Evolutionary conservation across 202 grass and related monocot species (phyloP), one percentile per base, ranked within the genome.

Genomic region (Musa balbisiana): DNA sequence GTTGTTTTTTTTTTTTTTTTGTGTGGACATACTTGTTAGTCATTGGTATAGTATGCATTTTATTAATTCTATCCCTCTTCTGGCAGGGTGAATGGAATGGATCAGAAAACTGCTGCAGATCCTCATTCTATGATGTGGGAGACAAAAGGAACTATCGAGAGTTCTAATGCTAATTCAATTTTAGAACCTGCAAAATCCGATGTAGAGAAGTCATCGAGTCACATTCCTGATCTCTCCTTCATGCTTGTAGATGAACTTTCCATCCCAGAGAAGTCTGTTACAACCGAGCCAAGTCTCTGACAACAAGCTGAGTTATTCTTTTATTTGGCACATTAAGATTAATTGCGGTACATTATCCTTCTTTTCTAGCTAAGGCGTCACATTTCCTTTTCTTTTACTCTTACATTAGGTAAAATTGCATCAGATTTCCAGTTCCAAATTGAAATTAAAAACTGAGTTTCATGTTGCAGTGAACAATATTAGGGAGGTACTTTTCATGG

Each of bases 241-340:
- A 90, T 94, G 95, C 80, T 90, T n/a, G 86, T 82, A 55, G 91
- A 95, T 79, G 89, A 95, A 68, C 87, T 94, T 52, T 90, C 87
- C 8, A 19, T 95, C 71, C 95, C 91, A 55, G 81, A 86, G 67
- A 90, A 94, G 74, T 54, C 49, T 59, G 72, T 75, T 24, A 73
- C 62, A 49, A 64, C 50, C 2, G 21, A 78, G 53, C 78, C 56
- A 0, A 84, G 81, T 78, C 60, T 78, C 55, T 88, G 62, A 88
- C 13, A 73, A 54, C 26, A 73, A 16, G 9, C 53, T 29, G 14
- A 56, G 22, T 23, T 15, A 33, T 29, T 23, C 5, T 56, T 73
- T 56, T 52, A 3, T 70, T 10, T 12, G 43, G 49, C 33, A 20
- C 49, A 12, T 33, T 2, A 14, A 3, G 14, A 16, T 51, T 21